Conservation (phyloP, 257 asterid genomes). For the Scutellaria baicalensis region DNA sequence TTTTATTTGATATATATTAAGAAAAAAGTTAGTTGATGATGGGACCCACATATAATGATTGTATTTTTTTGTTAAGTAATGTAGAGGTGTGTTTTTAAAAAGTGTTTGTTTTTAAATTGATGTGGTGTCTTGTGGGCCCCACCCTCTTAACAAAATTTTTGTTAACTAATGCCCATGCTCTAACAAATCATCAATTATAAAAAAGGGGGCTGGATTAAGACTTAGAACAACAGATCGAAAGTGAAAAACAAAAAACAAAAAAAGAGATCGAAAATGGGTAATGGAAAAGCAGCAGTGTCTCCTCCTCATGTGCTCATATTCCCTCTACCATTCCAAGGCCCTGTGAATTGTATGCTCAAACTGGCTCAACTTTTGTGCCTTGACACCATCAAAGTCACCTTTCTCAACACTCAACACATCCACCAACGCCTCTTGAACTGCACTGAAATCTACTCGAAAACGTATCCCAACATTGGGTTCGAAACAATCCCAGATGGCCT, state of each 20-base stretch:
- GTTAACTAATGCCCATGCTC: not conserved
- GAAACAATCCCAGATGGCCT: conserved; percentile 51
- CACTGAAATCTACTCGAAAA: conserved; percentile 11
- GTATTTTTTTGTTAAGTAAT: too few relatives aligned
- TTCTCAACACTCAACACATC: conserved; percentile 59
- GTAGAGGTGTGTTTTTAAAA: too few relatives aligned
- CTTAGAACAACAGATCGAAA: not conserved
- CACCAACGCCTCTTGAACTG: conserved; percentile 33
- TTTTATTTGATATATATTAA: too few relatives aligned
- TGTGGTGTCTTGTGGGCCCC: too few relatives aligned
- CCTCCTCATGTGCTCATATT: conserved; percentile 57
- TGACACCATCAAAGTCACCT: conserved; percentile 36
- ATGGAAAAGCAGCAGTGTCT: not conserved
- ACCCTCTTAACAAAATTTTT: too few relatives aligned
- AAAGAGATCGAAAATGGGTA: not conserved
- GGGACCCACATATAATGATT: too few relatives aligned
- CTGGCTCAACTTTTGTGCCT: conserved; percentile 47
- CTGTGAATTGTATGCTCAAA: conserved; percentile 61
- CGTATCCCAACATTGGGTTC: conserved; percentile 30
- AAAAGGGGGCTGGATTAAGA: not conserved
- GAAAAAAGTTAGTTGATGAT: too few relatives aligned
- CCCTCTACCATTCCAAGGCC: conserved; percentile 69
- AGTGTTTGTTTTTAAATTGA: too few relatives aligned
- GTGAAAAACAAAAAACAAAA: not conserved
- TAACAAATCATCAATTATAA: not conserved